Evolutionary conservation across 768 basidiomycete genomes (phyloP), one percentile per base, ranked within the genome.

Genomic region (Artomyces pyxidatus): DNA sequence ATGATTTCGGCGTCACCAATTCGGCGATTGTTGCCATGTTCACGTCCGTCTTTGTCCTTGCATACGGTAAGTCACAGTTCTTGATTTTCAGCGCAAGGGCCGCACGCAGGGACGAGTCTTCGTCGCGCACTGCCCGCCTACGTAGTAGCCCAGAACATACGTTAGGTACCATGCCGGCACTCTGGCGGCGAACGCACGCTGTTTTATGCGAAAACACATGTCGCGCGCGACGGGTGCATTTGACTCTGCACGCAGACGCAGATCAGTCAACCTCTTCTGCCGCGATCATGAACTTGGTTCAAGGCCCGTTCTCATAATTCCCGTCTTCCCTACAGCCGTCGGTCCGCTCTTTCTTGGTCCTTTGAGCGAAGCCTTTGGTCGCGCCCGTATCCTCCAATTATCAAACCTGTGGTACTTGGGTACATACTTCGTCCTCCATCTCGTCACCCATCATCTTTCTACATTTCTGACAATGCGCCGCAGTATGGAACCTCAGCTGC

Each of bases 341-440:
- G 80, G 69, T 1, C 71, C 72, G 1, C 44, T 73, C 2, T 58
- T 71, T 30, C 53, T 72, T 12, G 83, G 80, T 0, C 88, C 87
- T 0, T 56, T 88, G 17, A 80, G 78, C 52, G 88, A 90, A 61
- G 71, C 88, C 9, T 87, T 70, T 51, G 85, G 87, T 2, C 75
- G 85, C 17, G 74, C 78, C 0, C 63, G 68, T 1, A 77, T 86
- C 0, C 56, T 87, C 0, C 85, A 84, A 56, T 39, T 71, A 0
- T 63, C 84, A 1, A 88, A 87, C 61, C 16, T 83, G 5, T 81
- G 80, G 63, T 87, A 74, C 57, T 65, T 87, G 1, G 76, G 82
- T 83, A 58, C 9, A 63, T 55, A 4, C 9, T 22, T 38, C 40
- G 40, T 3, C 5, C 9, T 37, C 25, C 17, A 4, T 28, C 21